Evolutionary conservation across 2,329 filamentous ascomycete species (phyloP), one percentile per base, ranked within the genome.

Genomic region (Clonostachys solani): DNA sequence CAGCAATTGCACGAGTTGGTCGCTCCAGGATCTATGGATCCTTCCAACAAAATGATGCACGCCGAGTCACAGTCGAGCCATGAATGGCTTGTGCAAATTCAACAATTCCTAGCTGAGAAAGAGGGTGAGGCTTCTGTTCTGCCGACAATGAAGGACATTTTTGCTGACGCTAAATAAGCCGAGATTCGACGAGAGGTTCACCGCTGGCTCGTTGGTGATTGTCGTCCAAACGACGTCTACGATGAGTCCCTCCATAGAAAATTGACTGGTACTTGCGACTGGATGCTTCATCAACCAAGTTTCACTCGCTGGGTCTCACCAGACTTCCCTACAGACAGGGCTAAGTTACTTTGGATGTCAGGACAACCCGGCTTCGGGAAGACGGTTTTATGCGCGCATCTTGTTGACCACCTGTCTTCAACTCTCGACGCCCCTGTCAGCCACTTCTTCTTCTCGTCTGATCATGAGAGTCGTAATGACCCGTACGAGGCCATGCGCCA

Each of bases 371-470:
- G 63, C 0, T 65, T 60, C 12, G 64, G 63, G 2, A 68, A 68
- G 48, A 68, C 64, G 0, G 40, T 66, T 1, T 49, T 67, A 0
- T 61, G 60, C 45, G 56, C 65, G 2, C 53, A 47, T 10, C 33
- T 69, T 0, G 47, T 63, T 1, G 40, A 65, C 12, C 37, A 61
- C 29, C 13, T 68, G 0, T 43, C 45, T 0, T 10, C 38, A 0
- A 42, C n/a, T 0, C 35, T 47, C 1, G 7, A 48, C 0, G 41
- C 41, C 0, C 54, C 55, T 0, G 34, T 62, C 1, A 56, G 54
- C 0, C 53, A 63, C 38, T 68, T 63, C 50, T 69, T 68, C 40
- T 58, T 65, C n/a, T 63, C 63, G 0, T 60, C 60, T 1, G 56
- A 60, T 2, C 41, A 47, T 19, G 52, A 54, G 18, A 58, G 53